Conservation (phyloP, 2,329 filamentous ascomycete species). For the Zasmidium cellare region DNA sequence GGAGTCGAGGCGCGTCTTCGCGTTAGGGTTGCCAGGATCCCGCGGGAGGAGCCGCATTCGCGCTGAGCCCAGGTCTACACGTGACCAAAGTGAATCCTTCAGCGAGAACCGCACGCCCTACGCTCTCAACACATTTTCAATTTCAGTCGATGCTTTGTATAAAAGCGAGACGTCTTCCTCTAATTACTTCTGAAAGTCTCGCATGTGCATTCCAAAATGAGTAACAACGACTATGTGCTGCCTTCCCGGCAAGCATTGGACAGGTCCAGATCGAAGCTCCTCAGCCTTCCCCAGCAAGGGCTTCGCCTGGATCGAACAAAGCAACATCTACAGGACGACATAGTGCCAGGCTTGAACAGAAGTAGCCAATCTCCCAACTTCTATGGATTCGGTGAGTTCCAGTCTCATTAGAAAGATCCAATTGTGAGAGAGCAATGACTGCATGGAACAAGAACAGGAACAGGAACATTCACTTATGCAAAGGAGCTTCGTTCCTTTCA, state of each 20-base stretch:
- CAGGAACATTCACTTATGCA: too few species aligned
- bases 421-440: too few species aligned
- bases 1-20: not conserved
- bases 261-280: conserved; percentile 37
- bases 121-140: not conserved
- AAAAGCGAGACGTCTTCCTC: too few species aligned
- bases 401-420: too few species aligned
- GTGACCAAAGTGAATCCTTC: not conserved
- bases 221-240: conserved; percentile 29
- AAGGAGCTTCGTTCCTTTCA: too few species aligned
- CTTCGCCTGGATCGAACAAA: conserved; percentile 44
- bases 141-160: not conserved
- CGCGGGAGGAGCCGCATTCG: not conserved
- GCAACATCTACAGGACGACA: conserved; percentile 46
- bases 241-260: conserved; percentile 33
- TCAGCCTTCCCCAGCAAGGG: conserved; percentile 40
- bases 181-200: too few species aligned
- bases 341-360: conserved; percentile 62
- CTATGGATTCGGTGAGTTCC: conserved; percentile 18
- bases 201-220: not conserved
- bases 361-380: conserved; percentile 65
- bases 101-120: not conserved
- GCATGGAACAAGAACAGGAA: too few species aligned
- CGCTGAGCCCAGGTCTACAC: not conserved
- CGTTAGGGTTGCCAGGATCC: not conserved